Evolutionary conservation across 1,284 basidiomycete species (phyloP).

Genomic region (Rhodotorula sp.): DNA sequence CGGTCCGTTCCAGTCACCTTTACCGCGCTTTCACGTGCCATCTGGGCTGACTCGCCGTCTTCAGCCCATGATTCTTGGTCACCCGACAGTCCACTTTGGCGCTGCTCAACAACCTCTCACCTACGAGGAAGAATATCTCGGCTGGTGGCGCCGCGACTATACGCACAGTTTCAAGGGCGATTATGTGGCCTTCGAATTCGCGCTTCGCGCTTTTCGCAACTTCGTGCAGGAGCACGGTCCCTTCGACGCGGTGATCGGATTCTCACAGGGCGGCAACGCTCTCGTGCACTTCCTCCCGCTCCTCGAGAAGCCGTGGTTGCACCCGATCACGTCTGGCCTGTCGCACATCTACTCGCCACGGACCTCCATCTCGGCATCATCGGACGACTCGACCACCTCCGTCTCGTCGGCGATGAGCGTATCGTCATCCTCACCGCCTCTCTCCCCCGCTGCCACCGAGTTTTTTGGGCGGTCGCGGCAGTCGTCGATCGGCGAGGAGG

Average conservation of each 20-base stretch:
- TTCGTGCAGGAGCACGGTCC: neutral
- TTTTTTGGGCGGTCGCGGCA: neutral
- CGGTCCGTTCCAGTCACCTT: neutral
- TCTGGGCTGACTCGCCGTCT: neutral
- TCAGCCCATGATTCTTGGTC: neutral
- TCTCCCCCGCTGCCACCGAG: neutral
- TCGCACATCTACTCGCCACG: neutral
- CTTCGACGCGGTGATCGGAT: neutral
- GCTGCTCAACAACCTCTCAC: neutral
- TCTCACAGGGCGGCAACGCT: constrained; percentile 5
- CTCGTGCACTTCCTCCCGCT: constrained; percentile 1
- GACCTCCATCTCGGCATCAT: neutral
- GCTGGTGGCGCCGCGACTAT: constrained; percentile 2
- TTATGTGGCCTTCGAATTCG: neutral
- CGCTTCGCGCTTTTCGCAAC: neutral
- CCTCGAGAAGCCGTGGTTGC: constrained; percentile 3
- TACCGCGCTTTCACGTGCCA: neutral
- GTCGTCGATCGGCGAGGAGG: constrained; percentile 2
- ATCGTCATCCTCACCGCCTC: neutral
- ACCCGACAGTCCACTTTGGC: neutral
- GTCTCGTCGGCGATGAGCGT: neutral
- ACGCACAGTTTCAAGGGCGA: constrained; percentile 3
- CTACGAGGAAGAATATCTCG: neutral
- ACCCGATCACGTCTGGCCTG: neutral
- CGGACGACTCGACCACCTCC: neutral